These are phyloP conservation scores for Suillus clintonianus DNA, from an alignment of 768 basidiomycete genomes.

Conservation along the genomic window DNA sequence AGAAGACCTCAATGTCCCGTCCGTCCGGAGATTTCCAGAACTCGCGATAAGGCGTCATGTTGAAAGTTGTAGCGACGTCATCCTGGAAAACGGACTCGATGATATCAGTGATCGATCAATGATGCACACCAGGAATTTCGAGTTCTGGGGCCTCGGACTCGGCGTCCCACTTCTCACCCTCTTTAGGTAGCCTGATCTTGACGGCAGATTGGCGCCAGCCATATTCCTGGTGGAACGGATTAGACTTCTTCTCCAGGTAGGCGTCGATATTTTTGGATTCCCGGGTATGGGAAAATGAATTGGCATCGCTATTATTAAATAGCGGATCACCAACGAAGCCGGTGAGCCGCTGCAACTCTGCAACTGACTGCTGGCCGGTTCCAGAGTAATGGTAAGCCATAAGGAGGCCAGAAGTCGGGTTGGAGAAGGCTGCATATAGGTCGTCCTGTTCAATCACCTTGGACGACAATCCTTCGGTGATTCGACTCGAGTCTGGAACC, in stretches of 20 bases:
- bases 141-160: slow-evolving; percentile 3
- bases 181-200: slow-evolving; percentile 12
- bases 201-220: slow-evolving; percentile 23
- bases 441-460: not conserved
- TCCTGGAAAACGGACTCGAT: not conserved
- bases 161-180: not conserved
- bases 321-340: slow-evolving; percentile 22
- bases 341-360: slow-evolving; percentile 26
- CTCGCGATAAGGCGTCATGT: slow-evolving; percentile 1
- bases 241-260: slow-evolving; percentile 4
- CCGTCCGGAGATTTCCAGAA: not conserved
- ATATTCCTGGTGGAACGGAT: slow-evolving; percentile 11
- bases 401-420: slow-evolving; percentile 25
- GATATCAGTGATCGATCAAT: not conserved
- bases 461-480: not conserved
- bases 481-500: not conserved
- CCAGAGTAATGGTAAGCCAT: slow-evolving; percentile 34
- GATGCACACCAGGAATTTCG: not conserved
- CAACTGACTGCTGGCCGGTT: slow-evolving; percentile 26
- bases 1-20: not conserved
- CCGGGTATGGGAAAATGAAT: slow-evolving; percentile 13
- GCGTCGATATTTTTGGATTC: slow-evolving; percentile 2
- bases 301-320: slow-evolving; percentile 22
- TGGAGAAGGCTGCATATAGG: slow-evolving; percentile 16
- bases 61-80: not conserved